Evolutionary conservation across 805 yeast species (phyloP), one percentile per base, ranked within the genome.

Genomic region (Monosporozyma servazzii): DNA sequence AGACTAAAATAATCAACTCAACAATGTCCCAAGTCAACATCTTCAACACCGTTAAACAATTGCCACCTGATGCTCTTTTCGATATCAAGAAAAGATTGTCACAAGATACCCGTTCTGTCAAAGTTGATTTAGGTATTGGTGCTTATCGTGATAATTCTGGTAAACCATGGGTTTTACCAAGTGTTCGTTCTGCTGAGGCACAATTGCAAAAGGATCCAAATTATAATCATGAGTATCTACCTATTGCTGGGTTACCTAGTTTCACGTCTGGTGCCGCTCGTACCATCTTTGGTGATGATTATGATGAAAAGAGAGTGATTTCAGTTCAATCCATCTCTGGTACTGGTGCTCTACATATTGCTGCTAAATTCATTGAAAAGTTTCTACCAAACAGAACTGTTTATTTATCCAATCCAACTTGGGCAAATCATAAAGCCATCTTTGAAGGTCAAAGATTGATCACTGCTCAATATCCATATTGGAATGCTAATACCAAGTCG

Each of bases 371-470:
- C 51, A 50, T 72, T 45, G 53, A 63, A n/a, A 60, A 61, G 39
- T 68, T 71, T 53, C 60, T 70, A 54, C 56, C 56, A 1, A 59
- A 71, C 65, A 49, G 37, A 18, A 49, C 47, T 6, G 75, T 90
- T 47, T 88, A 88, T 68, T 65, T 90, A 48, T 86, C 96, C 13
- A 72, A 77, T 53, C 99, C 99, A 58, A 89, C 98, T n/a, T 91
- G 99, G 99, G 96, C 93, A 49, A 93, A 93, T 74, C 99, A 91
- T 72, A 75, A 77, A 66, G 89, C 84, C 66, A 86, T 91, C 58
- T 93, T 90, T 67, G 75, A 78, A 58, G 71, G 78, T 50, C 74
- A 80, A 54, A 96, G 95, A 5, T 74, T 87, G 50, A 71, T 76
- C 57, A 82, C 84, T 40, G 80, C 74, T 37, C 69, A 74, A 17